A percentile compares a stretch with the other conserved stretches of the same genome.
Evolutionary conservation across 2,329 filamentous ascomycete species (phyloP).

Genomic region (Aspergillus proliferans): DNA sequence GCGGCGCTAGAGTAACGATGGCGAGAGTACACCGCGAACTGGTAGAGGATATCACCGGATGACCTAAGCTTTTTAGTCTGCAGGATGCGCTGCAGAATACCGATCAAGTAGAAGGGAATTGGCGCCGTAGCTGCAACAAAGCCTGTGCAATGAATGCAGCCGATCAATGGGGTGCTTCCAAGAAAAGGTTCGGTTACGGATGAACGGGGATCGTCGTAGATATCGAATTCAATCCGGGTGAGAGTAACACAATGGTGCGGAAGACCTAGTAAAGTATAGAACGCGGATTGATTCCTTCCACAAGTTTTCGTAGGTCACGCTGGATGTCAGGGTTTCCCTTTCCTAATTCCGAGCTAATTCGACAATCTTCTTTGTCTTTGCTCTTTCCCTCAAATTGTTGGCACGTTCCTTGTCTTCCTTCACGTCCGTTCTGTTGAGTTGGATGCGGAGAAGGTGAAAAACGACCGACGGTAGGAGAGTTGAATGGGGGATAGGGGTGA

Average conservation of each 20-base stretch:
- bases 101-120: constrained; percentile 13
- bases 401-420: not conserved
- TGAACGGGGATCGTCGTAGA: constrained; percentile 1
- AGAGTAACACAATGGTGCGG: constrained; percentile 1
- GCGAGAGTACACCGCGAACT: constrained; percentile 13
- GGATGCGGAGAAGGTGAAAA: constrained; percentile 10
- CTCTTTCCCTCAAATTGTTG: not conserved
- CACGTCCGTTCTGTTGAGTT: not conserved
- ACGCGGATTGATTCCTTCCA: not conserved
- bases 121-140: constrained; percentile 16
- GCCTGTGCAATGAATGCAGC: constrained; percentile 5
- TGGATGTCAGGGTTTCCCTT: not conserved
- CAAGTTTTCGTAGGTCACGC: not conserved
- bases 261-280: not conserved
- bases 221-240: not conserved
- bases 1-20: constrained; percentile 29
- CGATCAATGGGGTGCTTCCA: constrained; percentile 1
- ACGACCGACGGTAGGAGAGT: constrained; percentile 5
- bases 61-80: constrained; percentile 7
- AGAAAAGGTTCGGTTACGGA: not conserved
- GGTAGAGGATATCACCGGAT: constrained; percentile 5
- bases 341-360: not conserved
- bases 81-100: constrained; percentile 12
- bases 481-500: constrained; percentile 9
- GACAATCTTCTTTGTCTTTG: not conserved